Base-by-base conservation (phyloP, 495 filamentous ascomycete species). In the Pyrenula massariospora region DNA sequence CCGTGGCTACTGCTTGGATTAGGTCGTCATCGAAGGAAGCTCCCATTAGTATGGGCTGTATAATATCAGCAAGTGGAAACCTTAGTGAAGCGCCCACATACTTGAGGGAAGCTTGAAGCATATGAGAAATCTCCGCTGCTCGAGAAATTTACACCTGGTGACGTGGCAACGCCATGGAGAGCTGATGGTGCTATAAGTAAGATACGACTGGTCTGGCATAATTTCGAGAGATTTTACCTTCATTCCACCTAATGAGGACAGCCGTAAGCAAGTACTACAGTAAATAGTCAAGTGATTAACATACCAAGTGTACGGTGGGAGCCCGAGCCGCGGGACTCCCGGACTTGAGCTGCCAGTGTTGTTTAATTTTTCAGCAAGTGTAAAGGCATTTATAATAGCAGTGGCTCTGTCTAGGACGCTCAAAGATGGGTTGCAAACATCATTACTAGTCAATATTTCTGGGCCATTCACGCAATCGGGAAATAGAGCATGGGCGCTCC, bases 11-110 rank as follows among this genome's bases (percentile, higher is more conserved):
- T 24, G 74, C 68, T 19, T 74, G 68, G 66, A 86, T 82, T 60
- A 85, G 58, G 1, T 76, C 70, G 56, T 80, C 77, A 59, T 86
- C 80, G 59, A 85, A 76, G 2, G 82, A 75, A 0, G 83, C 80
- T 56, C 77, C 79, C 60, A 81, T 75, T 0, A 76, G 62, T 48
- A 86, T 83, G 0, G 82, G 82, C 60, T 74, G 71, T 0, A 42
- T 8, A 15, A 8, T 15, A 15, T 42, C 8, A 42, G 31, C 31
- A 15, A 42, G 5, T 42, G 31, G 31, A 8, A 42, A 15, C 31
- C 15, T 8, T 15, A 8, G 5, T 5, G 31, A 42, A 42, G 31
- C 31, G 31, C 8, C 15, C 5, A 15, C 31, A 42, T 42, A 42
- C 31, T 15, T 42, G 31, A 15, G 83, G 83, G 63, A 85, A 85